Evolutionary conservation across 345 rosid species (phyloP), one percentile per base, ranked within the genome.

Genomic region (Euphorbia peplus): DNA sequence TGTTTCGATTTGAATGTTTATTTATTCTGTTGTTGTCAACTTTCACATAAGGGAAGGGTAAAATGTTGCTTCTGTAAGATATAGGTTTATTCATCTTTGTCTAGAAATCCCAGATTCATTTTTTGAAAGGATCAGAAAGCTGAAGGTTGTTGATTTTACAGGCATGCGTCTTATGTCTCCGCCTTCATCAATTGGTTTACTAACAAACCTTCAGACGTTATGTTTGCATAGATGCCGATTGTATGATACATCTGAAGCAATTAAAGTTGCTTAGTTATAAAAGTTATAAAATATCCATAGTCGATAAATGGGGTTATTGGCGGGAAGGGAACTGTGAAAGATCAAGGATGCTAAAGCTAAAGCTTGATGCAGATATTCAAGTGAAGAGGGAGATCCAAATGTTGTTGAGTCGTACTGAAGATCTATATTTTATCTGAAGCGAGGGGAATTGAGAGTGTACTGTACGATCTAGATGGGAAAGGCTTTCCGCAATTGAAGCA

Each of bases 231-330:
- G 19, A 18, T 51, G 62, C 29, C 8, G 11, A 1, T 53, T 71
- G 68, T 42, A 14, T 5, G 29, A 65, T 11, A 25, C 57, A 5
- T n/a, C 47, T 83, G 16, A 70, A 71, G 44, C 73, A 72, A 42
- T 30, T 76, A 7, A 74, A 76, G 52, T 46, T 75, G 28, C 81
- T 83, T n/a, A 80, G 73, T 26, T 56, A 78, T 22, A 4, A 19
- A 41, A 62, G 71, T 24, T 80, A 39, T 35, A 73, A 24, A 41
- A 72, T 79, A 32, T 35, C 21, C 6, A 58, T 76, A 6, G 80
- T 81, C 7, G 51, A 63, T 39, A 13, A 4, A 0, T 63, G 73
- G 76, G 28, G 51, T 32, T 2, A 42, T 25, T 67, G 69, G n/a
- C n/a, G n/a, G 76, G 14, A 18, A 10, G 64, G 47, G 39, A 13